These are phyloP conservation scores for Aureococcus anophagefferens DNA, from an alignment of 108 stramenopile genomes.

Conservation along the genomic window DNA sequence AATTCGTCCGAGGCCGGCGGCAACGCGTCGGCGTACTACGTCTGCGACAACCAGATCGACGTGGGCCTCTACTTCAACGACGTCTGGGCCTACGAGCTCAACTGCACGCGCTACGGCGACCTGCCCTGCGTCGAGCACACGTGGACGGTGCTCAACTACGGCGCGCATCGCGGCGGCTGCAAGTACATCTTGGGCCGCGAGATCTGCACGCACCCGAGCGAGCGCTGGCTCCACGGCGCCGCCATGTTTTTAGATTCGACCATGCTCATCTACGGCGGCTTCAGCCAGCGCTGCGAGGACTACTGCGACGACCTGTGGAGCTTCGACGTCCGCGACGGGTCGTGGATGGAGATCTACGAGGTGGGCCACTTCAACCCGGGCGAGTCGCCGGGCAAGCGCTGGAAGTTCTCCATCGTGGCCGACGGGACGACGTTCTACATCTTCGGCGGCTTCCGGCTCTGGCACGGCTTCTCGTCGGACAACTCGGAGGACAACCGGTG, in stretches of 20 bases:
- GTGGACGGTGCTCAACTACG: conserved; percentile 54
- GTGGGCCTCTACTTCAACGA: conserved; percentile 64
- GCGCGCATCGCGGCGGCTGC: conserved; percentile 59
- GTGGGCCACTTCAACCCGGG: conserved; percentile 18
- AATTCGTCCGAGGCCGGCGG: conserved; percentile 18
- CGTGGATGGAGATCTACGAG: conserved; percentile 44
- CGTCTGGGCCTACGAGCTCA: conserved; percentile 62
- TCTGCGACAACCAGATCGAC: conserved; percentile 18
- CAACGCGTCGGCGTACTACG: neutral
- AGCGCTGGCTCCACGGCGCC: conserved; percentile 62
- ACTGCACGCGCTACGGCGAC: conserved; percentile 41
- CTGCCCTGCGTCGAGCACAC: conserved; percentile 44
- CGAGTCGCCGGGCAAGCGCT: conserved; percentile 49
- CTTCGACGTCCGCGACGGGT: conserved; percentile 50
- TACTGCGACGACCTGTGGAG: conserved; percentile 73
- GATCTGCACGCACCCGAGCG: conserved; percentile 52
- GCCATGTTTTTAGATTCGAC: conserved; percentile 55
- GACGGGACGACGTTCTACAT: conserved; percentile 26
- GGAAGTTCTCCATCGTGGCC: conserved; percentile 45
- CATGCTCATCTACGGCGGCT: conserved; percentile 70
- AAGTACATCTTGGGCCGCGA: conserved; percentile 35
- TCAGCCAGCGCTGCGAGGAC: conserved; percentile 62
- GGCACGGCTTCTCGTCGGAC: conserved; percentile 62
- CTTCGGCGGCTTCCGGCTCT: conserved; percentile 74
- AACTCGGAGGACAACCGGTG: conserved; percentile 59